These are phyloP conservation scores for Ichthyophthirius multifiliis DNA, from an alignment of 169 alveolate species.

Conservation along the genomic window DNA sequence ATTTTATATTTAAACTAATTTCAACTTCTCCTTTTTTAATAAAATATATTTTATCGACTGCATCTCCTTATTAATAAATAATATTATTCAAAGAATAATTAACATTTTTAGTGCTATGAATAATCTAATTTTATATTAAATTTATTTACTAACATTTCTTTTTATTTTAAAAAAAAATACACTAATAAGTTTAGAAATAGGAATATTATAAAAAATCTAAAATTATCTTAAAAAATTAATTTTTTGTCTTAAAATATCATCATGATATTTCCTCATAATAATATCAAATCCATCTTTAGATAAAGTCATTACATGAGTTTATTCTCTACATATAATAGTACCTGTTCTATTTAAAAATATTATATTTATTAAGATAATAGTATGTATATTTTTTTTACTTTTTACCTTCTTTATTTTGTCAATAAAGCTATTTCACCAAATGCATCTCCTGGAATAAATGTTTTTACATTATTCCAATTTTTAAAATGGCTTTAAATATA, in stretches of 20 bases:
- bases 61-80: background rate
- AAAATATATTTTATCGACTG: background rate
- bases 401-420: conserved; percentile 17
- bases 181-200: background rate
- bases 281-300: background rate
- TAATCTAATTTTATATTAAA: background rate
- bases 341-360: background rate
- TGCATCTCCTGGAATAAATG: conserved; percentile 16
- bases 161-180: background rate
- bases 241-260: background rate
- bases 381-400: background rate
- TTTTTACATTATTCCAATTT: conserved; percentile 3
- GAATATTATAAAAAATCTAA: background rate
- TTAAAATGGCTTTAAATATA: background rate
- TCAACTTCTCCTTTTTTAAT: conserved; percentile 4
- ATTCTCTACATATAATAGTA: background rate
- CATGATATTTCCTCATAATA: background rate
- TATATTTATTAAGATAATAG: no score
- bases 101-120: background rate
- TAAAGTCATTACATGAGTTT: background rate
- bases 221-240: background rate
- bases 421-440: conserved; percentile 33
- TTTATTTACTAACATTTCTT: background rate
- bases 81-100: background rate
- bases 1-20: background rate